Conservation (phyloP, 768 basidiomycete genomes). For the Tulasnella sp. region DNA sequence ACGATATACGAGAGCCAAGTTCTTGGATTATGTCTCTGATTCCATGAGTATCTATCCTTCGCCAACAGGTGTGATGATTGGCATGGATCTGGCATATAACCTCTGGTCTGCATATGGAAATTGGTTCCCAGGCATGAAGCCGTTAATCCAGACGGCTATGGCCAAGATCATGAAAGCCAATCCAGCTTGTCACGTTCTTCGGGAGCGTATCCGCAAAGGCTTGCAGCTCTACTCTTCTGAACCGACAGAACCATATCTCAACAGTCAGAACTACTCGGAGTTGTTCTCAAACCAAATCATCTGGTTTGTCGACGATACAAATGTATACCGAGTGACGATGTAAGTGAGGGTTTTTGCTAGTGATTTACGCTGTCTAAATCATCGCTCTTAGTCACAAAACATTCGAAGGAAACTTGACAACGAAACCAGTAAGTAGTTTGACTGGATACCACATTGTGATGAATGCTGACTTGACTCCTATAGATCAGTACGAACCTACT, state of each 20-base stretch:
- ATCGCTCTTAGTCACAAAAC: slow-evolving; percentile 70
- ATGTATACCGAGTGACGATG: slow-evolving; percentile 98
- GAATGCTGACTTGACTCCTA: background rate
- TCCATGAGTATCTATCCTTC: slow-evolving; percentile 99
- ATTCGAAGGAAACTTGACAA: slow-evolving; percentile 98
- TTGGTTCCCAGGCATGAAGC: slow-evolving; percentile 99
- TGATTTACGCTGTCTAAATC: slow-evolving; percentile 13
- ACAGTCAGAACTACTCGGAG: slow-evolving; percentile 96
- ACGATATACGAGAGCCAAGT: slow-evolving; percentile 96
- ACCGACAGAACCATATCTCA: slow-evolving; percentile 96
- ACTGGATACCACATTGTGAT: background rate
- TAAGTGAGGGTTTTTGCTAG: slow-evolving; percentile 24
- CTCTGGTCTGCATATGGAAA: slow-evolving; percentile 97
- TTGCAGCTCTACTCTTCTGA: slow-evolving; percentile 97
- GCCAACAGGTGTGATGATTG: slow-evolving; percentile 96
- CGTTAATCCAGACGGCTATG: slow-evolving; percentile 96
- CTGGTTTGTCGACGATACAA: slow-evolving; percentile 99
- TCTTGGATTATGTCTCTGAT: slow-evolving; percentile 95
- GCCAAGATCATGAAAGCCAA: slow-evolving; percentile 99
- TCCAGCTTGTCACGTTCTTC: slow-evolving; percentile 90
- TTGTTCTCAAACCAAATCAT: slow-evolving; percentile 98
- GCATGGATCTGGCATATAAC: slow-evolving; percentile 97
- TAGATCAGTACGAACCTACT: slow-evolving; percentile 18
- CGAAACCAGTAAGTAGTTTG: slow-evolving; percentile 80
- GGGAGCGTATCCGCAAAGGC: slow-evolving; percentile 98